These are phyloP conservation scores for Russula olivacea DNA, from an alignment of 768 basidiomycete species.

Conservation along the genomic window DNA sequence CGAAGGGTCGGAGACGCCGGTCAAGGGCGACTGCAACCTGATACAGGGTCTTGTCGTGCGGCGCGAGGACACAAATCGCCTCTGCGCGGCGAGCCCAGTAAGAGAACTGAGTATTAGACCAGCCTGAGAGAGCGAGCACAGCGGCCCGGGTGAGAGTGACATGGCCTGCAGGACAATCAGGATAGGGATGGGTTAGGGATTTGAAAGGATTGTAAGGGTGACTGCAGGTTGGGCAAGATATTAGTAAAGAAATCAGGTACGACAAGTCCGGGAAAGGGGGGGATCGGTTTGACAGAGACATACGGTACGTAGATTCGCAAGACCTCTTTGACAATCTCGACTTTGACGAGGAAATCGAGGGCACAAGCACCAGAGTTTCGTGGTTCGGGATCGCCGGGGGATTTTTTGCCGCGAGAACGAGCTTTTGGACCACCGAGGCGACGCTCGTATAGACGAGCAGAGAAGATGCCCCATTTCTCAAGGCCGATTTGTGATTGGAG, in stretches of 20 bases:
- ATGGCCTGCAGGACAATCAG: constrained; percentile 37
- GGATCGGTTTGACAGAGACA: constrained; percentile 26
- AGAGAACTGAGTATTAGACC: constrained; percentile 51
- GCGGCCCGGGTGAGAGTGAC: constrained; percentile 45
- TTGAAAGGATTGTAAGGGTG: constrained; percentile 50
- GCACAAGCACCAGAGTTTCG: constrained; percentile 37
- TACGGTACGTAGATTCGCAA: constrained; percentile 45
- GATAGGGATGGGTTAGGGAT: constrained; percentile 39
- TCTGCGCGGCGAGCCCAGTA: constrained; percentile 50
- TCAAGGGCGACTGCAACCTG: constrained; percentile 40
- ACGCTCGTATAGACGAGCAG: constrained; percentile 43
- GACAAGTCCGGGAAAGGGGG: not conserved
- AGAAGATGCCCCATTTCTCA: constrained; percentile 42
- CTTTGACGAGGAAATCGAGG: constrained; percentile 49
- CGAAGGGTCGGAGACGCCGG: constrained; percentile 35
- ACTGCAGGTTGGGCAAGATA: constrained; percentile 29
- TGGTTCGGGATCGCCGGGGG: constrained; percentile 28
- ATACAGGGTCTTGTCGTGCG: constrained; percentile 38
- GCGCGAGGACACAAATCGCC: constrained; percentile 43
- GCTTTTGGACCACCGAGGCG: constrained; percentile 39
- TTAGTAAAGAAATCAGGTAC: not conserved
- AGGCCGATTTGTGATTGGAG: constrained; percentile 41
- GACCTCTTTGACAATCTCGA: constrained; percentile 47
- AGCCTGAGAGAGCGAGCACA: constrained; percentile 44
- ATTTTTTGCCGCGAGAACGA: constrained; percentile 30